Evolutionary conservation across 192 early-diverging fungal genomes (phyloP), one percentile per base, ranked within the genome.

Genomic region (Gryganskiella cystojenkinii): DNA sequence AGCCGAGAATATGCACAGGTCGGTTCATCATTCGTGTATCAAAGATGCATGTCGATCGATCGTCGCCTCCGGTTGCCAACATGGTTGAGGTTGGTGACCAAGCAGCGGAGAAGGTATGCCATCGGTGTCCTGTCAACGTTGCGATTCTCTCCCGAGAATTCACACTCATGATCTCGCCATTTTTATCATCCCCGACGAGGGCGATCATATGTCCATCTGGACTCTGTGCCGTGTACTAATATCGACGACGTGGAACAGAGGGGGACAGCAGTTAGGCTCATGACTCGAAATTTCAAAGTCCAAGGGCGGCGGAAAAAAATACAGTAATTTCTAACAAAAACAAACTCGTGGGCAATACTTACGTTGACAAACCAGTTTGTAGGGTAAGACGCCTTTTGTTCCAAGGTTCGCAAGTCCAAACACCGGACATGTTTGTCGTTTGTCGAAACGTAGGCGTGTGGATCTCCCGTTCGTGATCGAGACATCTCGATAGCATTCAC

Each of bases 401-500:
- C 14, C 9, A 76, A 35, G 6, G 73, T 61, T 4, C 4, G 27
- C 65, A 76, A 27, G 22, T 76, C 65, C 28, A 76, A 5, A 34
- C 73, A 63, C 20, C 60, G 58, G 8, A 76, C 54, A 1, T 20
- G n/a, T 14, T 22, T 14, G 47, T 76, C 65, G n/a, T 76, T 76
- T 24, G 59, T 63, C 10, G 73, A 68, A n/a, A 68, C 44, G 35
- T 44, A 76, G 8, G 73, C 73, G 42, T 68, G 59, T 3, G 65
- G 52, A 42, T 17, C 73, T 58, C 73, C 73, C 22, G 73, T 52
- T 54, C 73, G 60, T 2, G 73, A 76, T 15, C 50, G 33, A 20
- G 73, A 68, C 31, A 76, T 67, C 19, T 76, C 73, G 17, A 76
- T 67, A 22, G 64, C 56, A 51, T 76, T 76, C 28, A 76, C 64